Conservation (phyloP, 192 early-diverging fungal genomes). For the Entomortierella lignicola region DNA sequence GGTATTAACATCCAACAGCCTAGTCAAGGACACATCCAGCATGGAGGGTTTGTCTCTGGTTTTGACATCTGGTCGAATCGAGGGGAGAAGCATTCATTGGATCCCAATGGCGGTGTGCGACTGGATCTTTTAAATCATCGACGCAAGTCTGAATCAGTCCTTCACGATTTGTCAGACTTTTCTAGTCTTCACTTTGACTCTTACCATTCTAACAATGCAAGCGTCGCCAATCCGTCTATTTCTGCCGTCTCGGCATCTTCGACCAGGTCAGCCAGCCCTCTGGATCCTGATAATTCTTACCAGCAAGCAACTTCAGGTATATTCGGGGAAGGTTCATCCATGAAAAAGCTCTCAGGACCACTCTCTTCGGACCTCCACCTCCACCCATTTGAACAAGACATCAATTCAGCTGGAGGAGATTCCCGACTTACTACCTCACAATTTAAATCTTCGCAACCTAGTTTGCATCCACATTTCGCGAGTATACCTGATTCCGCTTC, state of each 20-base stretch:
- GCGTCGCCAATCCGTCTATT: neutral
- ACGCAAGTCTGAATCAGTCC: conserved; percentile 27
- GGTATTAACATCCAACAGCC: neutral
- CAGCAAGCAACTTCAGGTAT: neutral
- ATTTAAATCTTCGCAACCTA: neutral
- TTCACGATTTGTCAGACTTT: conserved; percentile 15
- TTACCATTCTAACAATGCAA: neutral
- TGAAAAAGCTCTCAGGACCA: neutral
- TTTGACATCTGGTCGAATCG: conserved; percentile 21
- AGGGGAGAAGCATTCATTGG: neutral
- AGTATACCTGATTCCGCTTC: neutral
- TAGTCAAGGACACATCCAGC: neutral
- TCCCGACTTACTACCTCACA: too few relatives aligned
- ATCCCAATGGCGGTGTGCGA: too few relatives aligned
- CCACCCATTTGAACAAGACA: neutral
- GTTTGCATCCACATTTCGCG: conserved; percentile 12
- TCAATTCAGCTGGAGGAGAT: neutral
- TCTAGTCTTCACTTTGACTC: neutral
- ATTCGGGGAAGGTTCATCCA: neutral
- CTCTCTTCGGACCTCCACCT: neutral
- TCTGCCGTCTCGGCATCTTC: neutral
- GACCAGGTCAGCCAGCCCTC: neutral
- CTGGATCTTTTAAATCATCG: conserved; percentile 1
- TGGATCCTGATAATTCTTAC: neutral
- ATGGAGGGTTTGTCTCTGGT: conserved; percentile 26